These are phyloP conservation scores for Psilocybe mexicana DNA, from an alignment of 1,284 basidiomycete species.

Conservation along the genomic window DNA sequence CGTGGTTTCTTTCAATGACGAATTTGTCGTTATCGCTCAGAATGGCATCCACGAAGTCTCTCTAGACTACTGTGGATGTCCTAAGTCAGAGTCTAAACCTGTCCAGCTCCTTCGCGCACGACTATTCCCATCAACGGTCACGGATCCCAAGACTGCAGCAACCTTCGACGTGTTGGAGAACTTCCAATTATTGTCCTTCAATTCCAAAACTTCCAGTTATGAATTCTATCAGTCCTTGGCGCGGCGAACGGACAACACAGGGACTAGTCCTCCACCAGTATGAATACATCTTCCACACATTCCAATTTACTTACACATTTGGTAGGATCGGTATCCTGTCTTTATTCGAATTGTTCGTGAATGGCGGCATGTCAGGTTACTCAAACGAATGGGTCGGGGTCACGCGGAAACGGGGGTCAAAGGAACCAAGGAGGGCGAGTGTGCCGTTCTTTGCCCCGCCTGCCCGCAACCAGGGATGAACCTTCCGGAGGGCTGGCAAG, in stretches of 20 bases:
- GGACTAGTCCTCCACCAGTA: slow-evolving; percentile 7
- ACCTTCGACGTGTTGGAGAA: slow-evolving; percentile 26
- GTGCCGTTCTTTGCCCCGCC: too few species aligned
- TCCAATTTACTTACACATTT: too few species aligned
- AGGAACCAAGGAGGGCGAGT: too few species aligned
- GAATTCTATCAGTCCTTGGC: slow-evolving; percentile 26
- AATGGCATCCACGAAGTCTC: slow-evolving; percentile 32
- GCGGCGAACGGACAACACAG: slow-evolving; percentile 25
- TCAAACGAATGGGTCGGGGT: too few species aligned
- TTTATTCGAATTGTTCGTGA: too few species aligned
- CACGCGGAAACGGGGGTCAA: too few species aligned
- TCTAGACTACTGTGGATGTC: slow-evolving; percentile 35
- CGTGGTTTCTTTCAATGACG: not conserved
- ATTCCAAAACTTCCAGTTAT: slow-evolving; percentile 22
- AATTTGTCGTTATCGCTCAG: slow-evolving; percentile 31
- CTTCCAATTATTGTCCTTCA: slow-evolving; percentile 26
- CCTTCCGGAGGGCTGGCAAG: too few species aligned
- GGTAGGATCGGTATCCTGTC: too few species aligned
- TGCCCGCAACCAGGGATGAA: too few species aligned
- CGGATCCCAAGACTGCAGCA: slow-evolving; percentile 26
- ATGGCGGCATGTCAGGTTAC: too few species aligned
- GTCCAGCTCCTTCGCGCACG: slow-evolving; percentile 28
- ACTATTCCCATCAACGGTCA: slow-evolving; percentile 26
- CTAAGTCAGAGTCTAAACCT: not conserved
- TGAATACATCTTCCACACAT: too few species aligned